A percentile compares a stretch with the other conserved stretches of the same genome.
phyloP scores from a whole-genome alignment of 805 yeast species.

The Metschnikowia baotianmanensis region DNA sequence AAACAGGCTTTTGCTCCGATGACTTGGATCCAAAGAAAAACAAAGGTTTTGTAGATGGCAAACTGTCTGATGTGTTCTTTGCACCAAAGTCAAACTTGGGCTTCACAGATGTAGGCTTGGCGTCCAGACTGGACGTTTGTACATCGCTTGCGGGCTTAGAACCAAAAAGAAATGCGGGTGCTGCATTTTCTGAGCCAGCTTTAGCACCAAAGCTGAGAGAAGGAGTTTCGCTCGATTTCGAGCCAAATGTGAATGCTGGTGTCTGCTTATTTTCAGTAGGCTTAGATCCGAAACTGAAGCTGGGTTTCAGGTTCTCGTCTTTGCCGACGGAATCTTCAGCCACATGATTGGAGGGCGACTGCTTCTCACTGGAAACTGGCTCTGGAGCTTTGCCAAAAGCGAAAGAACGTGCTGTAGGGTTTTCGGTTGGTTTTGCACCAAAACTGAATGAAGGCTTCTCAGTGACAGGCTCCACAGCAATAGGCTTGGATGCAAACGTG shows the following conservation, averaged over 20 bases:
- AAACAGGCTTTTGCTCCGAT: no score
- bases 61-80: no score
- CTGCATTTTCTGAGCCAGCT: neutral
- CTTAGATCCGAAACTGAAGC: conserved; percentile 5
- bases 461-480: neutral
- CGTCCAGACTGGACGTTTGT: no score
- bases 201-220: neutral
- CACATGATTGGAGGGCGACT: neutral
- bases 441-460: neutral
- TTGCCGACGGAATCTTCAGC: no score
- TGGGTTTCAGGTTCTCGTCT: neutral
- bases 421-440: neutral
- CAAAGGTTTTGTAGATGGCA: no score
- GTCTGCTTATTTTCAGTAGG: neutral
- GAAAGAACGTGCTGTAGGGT: neutral
- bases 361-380: neutral
- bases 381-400: neutral
- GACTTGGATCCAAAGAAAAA: no score
- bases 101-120: no score
- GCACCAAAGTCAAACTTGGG: no score
- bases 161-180: no score
- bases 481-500: conserved; percentile 6
- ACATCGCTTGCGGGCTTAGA: no score
- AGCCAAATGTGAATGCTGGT: neutral
- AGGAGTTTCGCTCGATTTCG: neutral